Conservation (phyloP, 2,329 filamentous ascomycete genomes). For the Exophiala sideris region DNA sequence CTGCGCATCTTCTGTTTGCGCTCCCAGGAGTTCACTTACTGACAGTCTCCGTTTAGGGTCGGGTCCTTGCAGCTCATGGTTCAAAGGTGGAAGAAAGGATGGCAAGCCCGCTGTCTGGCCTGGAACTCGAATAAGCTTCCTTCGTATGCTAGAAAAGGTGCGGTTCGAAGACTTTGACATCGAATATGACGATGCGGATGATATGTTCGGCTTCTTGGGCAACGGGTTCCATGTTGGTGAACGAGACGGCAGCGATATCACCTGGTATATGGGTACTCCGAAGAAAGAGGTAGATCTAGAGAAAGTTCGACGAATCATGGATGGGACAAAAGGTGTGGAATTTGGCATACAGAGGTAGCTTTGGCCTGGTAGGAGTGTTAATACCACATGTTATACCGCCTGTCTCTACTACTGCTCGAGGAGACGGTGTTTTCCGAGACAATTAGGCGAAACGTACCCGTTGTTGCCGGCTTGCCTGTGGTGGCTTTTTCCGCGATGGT, state of each 20-base stretch:
- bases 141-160: constrained; percentile 36
- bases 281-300: constrained; percentile 13
- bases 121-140: constrained; percentile 38
- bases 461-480: too few relatives aligned
- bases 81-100: constrained; percentile 21
- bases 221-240: constrained; percentile 38
- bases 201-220: constrained; percentile 41
- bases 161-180: constrained; percentile 45
- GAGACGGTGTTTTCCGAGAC: too few relatives aligned
- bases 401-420: background rate
- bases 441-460: too few relatives aligned
- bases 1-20: background rate
- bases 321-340: constrained; percentile 12
- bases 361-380: background rate
- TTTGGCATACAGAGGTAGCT: background rate
- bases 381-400: background rate
- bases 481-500: too few relatives aligned
- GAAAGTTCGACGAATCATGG: constrained; percentile 11
- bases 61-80: constrained; percentile 21
- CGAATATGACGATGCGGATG: constrained; percentile 36
- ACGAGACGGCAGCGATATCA: constrained; percentile 21
- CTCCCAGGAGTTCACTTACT: background rate
- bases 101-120: constrained; percentile 39
- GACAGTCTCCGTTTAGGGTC: constrained; percentile 3
- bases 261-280: constrained; percentile 17